Evolutionary conservation across 768 basidiomycete species (phyloP).

Genomic region (Termitomyces heimii): DNA sequence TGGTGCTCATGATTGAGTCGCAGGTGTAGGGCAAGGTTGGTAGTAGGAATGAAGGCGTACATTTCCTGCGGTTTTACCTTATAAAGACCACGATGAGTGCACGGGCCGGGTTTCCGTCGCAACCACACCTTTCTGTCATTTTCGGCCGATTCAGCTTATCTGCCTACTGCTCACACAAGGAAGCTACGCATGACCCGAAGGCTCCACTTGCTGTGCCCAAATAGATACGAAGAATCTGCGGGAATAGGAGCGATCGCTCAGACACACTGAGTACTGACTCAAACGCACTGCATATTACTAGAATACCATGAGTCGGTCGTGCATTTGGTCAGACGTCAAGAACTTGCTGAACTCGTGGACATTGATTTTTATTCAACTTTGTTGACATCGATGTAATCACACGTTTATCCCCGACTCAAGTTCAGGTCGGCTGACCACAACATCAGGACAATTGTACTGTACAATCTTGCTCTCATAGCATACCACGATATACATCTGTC

Average conservation of each 20-base stretch:
- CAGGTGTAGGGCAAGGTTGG: conserved; percentile 10
- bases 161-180: neutral
- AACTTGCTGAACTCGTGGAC: neutral
- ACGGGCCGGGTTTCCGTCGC: neutral
- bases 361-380: neutral
- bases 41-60: conserved; percentile 4
- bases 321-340: neutral
- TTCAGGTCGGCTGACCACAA: neutral
- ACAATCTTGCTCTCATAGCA: too few species aligned
- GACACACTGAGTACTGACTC: neutral
- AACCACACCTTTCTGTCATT: neutral
- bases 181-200: neutral
- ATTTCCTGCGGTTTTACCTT: neutral
- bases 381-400: neutral
- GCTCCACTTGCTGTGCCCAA: neutral
- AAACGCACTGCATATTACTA: neutral
- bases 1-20: conserved; percentile 14
- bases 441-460: neutral
- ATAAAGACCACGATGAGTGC: neutral
- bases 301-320: neutral
- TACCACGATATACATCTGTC: neutral
- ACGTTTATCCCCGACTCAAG: neutral
- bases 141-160: neutral
- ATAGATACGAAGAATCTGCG: neutral
- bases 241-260: neutral